Conservation (phyloP, 169 alveolate genomes). For the Plasmodium falciparum region DNA sequence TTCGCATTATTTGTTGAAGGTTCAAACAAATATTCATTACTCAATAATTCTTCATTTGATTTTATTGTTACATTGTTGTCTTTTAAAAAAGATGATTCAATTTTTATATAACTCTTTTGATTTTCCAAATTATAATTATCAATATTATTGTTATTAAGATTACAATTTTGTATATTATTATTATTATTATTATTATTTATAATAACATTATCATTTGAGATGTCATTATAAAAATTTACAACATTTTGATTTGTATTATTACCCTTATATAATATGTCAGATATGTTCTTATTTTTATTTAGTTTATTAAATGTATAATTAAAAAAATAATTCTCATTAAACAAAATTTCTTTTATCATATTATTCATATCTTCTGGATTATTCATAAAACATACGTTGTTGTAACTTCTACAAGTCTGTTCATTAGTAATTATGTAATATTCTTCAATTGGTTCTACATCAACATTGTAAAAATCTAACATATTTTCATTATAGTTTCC, state of each 20-base stretch:
- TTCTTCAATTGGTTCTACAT: conserved; percentile 13
- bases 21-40: background rate
- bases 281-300: conserved; percentile 21
- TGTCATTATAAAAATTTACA: background rate
- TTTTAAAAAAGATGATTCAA: background rate
- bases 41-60: conserved; percentile 7
- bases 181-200: background rate
- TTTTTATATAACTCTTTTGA: background rate
- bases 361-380: background rate
- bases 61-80: background rate
- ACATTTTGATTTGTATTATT: background rate
- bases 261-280: conserved; percentile 4
- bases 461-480: background rate
- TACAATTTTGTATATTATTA: too few relatives aligned
- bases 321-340: conserved; percentile 71
- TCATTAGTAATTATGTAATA: conserved; percentile 40
- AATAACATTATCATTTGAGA: background rate
- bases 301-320: conserved; percentile 52
- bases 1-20: background rate
- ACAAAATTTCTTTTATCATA: conserved; percentile 48
- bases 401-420: background rate
- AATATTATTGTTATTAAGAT: too few relatives aligned
- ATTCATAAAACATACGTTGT: conserved; percentile 10
- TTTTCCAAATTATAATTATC: background rate
- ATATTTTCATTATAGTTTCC: background rate